Evolutionary conservation across 352 stramenopile genomes (phyloP), one percentile per base, ranked within the genome.

Genomic region (Aphanomyces cochlioides): DNA sequence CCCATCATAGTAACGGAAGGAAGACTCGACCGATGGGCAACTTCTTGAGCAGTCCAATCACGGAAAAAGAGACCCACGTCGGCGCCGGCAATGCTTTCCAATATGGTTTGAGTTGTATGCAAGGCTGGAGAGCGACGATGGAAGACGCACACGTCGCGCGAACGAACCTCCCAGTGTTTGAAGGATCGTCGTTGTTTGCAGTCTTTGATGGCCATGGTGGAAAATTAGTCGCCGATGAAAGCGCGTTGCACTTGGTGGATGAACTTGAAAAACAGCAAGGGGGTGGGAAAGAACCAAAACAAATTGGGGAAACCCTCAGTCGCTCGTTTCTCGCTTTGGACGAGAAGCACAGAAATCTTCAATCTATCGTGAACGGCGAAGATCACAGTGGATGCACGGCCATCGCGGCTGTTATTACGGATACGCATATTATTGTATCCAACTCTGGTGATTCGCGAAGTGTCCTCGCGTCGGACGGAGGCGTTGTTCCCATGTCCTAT

Each of bases 61-160:
- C 82, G 41, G 81, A 89, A 19, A 95, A 95, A 75, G 79, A 91
- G 28, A 90, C 84, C 10, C 67, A 84, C 38, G 73, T 72, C 17
- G 78, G 75, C 38, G 28, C 74, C 13, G 80, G 84, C 56, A 90
- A 89, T 74, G 79, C 71, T 28, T 75, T 96, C 17, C 56, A 70
- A 61, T 93, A 78, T 66, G 86, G 80, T 28, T 64, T 92, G 69
- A 85, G 84, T 37, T 76, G 78, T 59, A 95, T 95, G 84, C 87
- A 95, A 63, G 87, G 85, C 38, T 93, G 87, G 85, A 85, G 87
- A 69, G 87, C 79, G 43, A 87, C 76, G 66, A 93, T 95, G 84
- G 87, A 94, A 74, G 85, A 92, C 74, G 77, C 85, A 75, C 84
- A 95, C 73, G 73, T 93, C 57, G 39, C 56, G 78, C 84, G 39